phyloP scores from a whole-genome alignment of 2,329 filamentous ascomycete species.

The Fusarium illudens region DNA sequence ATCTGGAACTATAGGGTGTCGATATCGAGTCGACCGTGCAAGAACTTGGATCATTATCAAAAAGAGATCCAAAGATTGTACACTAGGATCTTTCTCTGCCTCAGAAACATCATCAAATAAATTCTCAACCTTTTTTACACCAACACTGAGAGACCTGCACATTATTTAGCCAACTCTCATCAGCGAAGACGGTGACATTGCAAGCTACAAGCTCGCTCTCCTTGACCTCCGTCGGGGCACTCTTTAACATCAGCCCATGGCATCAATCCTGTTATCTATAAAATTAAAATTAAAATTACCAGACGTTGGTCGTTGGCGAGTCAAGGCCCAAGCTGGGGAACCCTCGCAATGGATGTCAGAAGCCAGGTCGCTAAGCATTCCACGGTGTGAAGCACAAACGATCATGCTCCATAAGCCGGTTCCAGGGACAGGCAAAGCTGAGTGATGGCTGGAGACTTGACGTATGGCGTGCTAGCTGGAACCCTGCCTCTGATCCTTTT shows the following conservation, averaged over 20 bases:
- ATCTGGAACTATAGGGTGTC: neutral
- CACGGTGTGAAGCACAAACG: neutral
- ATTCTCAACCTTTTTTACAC: rapidly evolving
- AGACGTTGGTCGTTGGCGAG: neutral
- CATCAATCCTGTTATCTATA: neutral
- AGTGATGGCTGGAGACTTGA: neutral
- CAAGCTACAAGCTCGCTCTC: neutral
- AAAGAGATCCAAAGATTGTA: neutral
- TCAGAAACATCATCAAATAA: neutral
- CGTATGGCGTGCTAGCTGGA: neutral
- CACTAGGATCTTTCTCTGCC: neutral
- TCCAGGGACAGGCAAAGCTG: neutral
- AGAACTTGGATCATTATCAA: neutral
- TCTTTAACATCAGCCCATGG: neutral
- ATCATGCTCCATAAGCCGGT: rapidly evolving
- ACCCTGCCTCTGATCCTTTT: neutral
- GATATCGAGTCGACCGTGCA: neutral
- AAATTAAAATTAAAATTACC: neutral
- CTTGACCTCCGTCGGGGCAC: neutral
- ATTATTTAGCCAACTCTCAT: too few species aligned
- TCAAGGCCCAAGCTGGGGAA: neutral
- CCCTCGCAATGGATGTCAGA: neutral
- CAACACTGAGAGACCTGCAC: too few species aligned
- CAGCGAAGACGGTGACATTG: neutral
- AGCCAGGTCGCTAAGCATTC: neutral